Base-by-base conservation (phyloP, 768 basidiomycete genomes). In the Tulasnella sp. region DNA sequence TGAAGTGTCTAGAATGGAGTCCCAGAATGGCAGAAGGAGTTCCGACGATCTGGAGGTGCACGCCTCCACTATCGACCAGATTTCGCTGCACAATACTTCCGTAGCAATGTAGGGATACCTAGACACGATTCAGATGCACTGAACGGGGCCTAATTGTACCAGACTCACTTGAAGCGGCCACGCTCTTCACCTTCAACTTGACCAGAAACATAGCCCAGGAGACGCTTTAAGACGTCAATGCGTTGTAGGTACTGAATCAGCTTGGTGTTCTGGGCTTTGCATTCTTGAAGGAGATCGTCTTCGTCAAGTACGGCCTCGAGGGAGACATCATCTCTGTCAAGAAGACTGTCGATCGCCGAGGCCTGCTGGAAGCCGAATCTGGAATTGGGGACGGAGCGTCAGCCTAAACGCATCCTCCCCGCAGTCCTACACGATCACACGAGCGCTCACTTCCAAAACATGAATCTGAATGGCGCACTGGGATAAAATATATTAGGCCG, bases 61-160 rank as follows among this genome's bases (percentile, higher is more conserved):
- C 0, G 93, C 94, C 83, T 96, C 94, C 69, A 95, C 90, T 80
- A 98, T 93, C 29, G 92, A 93, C 91, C 95, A 97, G 83, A 97
- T 91, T 80, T 97, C 96, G 83, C 93, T 93, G 84, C 95, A 96
- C 40, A 99, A 88, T 31, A 98, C 94, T 82, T 99, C 97, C 36
- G 96, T 95, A 19, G 94, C 92, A 29, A 96, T 89, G 80, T 93
- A 92, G 1, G 96, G 94, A 83, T 94, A 98, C 83, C 96, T 97
- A 68, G 22, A 22, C 2, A 67, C 7, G n/a, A 36, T 38, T 78
- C 77, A 78, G 64, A 58, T 69, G 8, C 19, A 58, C 12, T 64
- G 29, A 22, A 36, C 19, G 7, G 70, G 67, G n/a, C n/a, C 31
- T 37, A 25, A 38, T 52, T 52, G 76, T 39, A 52, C 11, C 1